phyloP scores from a whole-genome alignment of 441 rosid genomes.

The Populus hybrid region DNA sequence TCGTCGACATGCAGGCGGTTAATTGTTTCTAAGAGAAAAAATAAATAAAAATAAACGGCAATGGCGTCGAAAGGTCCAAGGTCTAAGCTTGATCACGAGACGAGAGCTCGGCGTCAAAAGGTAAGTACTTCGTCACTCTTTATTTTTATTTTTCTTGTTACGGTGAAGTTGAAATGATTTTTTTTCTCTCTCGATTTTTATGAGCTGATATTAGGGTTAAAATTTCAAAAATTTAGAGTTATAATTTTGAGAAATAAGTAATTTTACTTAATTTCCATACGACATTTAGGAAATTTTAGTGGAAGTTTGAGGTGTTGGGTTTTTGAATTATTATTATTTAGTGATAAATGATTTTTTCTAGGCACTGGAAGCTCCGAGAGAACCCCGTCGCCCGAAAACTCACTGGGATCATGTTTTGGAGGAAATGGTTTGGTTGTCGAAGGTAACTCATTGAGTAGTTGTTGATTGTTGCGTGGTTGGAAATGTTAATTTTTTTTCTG shows the following conservation, averaged over 20 bases:
- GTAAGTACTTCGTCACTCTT: slow-evolving; percentile 22
- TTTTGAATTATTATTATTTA: too few species aligned
- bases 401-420: slow-evolving; percentile 99
- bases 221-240: too few species aligned
- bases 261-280: too few species aligned
- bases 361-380: slow-evolving; percentile 97
- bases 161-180: not conserved
- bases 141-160: not conserved
- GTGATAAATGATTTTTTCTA: slow-evolving; percentile 15
- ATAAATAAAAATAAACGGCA: not conserved
- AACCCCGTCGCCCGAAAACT: slow-evolving; percentile 89
- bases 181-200: not conserved
- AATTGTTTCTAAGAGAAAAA: not conserved
- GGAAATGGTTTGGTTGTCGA: slow-evolving; percentile 97
- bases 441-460: slow-evolving; percentile 43
- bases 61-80: slow-evolving; percentile 73
- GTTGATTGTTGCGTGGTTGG: too few species aligned
- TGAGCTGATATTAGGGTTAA: too few species aligned
- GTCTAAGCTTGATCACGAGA: slow-evolving; percentile 71
- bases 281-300: too few species aligned
- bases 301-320: too few species aligned
- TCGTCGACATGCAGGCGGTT: not conserved
- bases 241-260: too few species aligned
- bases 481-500: slow-evolving; percentile 10
- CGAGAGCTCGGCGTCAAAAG: slow-evolving; percentile 86